Conservation (phyloP, 768 basidiomycete genomes). For the Phylloporus scabripes region DNA sequence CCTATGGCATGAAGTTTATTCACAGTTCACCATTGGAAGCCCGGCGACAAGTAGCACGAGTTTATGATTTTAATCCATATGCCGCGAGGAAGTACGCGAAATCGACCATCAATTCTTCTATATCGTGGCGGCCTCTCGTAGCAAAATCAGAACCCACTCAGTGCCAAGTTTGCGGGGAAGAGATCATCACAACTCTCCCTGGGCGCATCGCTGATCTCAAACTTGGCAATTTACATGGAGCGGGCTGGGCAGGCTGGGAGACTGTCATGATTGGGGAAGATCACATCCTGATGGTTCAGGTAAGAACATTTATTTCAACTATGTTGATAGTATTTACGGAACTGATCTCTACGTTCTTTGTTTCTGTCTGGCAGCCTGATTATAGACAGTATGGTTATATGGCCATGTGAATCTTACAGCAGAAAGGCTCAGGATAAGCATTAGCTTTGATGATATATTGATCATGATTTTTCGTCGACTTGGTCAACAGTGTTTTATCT, state of each 20-base stretch:
- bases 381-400: slow-evolving; percentile 22
- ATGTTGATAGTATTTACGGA: neutral
- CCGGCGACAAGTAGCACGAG: slow-evolving; percentile 9
- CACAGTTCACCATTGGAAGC: slow-evolving; percentile 3
- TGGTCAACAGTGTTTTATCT: too few relatives aligned
- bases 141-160: slow-evolving; percentile 6
- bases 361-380: slow-evolving; percentile 7
- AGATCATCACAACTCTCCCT: slow-evolving; percentile 26
- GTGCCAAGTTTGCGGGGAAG: slow-evolving; percentile 15
- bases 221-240: slow-evolving; percentile 2
- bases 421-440: neutral
- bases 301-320: slow-evolving; percentile 3
- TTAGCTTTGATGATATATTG: neutral
- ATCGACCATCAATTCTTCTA: slow-evolving; percentile 3
- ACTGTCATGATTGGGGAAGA: slow-evolving; percentile 35
- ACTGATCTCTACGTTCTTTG: neutral
- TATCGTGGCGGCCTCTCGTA: slow-evolving; percentile 18
- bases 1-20: slow-evolving; percentile 33
- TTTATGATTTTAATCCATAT: slow-evolving; percentile 33
- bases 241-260: slow-evolving; percentile 20
- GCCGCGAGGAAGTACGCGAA: slow-evolving; percentile 13
- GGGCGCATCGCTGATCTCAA: slow-evolving; percentile 20
- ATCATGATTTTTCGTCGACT: too few relatives aligned
- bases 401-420: slow-evolving; percentile 18
- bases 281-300: slow-evolving; percentile 31